phyloP scores from a whole-genome alignment of 768 basidiomycete genomes.

The Boletus sp. region DNA sequence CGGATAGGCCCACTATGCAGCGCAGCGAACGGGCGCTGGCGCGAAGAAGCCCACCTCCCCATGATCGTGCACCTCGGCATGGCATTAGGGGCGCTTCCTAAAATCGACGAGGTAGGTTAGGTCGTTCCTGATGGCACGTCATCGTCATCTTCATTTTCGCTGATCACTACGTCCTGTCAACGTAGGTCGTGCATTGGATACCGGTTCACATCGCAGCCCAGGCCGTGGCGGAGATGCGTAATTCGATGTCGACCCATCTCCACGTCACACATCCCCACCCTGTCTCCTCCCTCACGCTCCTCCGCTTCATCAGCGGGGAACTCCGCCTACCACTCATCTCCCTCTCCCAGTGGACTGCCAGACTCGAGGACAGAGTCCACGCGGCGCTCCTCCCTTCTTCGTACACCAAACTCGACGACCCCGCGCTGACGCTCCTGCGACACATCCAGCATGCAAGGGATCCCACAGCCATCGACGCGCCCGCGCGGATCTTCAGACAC shows the following conservation, averaged over 20 bases:
- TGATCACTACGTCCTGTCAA: background rate
- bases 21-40: slow-evolving; percentile 37
- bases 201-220: slow-evolving; percentile 11
- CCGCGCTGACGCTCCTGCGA: background rate
- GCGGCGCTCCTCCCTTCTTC: background rate
- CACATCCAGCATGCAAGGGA: background rate
- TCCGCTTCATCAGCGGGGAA: slow-evolving; percentile 1
- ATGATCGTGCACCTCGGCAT: slow-evolving; percentile 25
- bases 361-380: background rate
- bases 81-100: slow-evolving; percentile 19
- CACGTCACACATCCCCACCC: slow-evolving; percentile 15
- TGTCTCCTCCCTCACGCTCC: slow-evolving; percentile 6
- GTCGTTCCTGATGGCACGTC: background rate
- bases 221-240: slow-evolving; percentile 17
- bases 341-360: slow-evolving; percentile 6
- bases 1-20: slow-evolving; percentile 40
- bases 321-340: slow-evolving; percentile 10
- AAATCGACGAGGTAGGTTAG: slow-evolving; percentile 18
- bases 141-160: background rate
- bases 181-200: slow-evolving; percentile 15
- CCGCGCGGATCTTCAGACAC: background rate
- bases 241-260: background rate
- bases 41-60: slow-evolving; percentile 37
- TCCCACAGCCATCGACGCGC: background rate
- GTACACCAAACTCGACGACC: background rate